Evolutionary conservation across 225 moss, liverwort and hornwort species (phyloP), one percentile per base, ranked within the genome.

Genomic region (Asterella californica): DNA sequence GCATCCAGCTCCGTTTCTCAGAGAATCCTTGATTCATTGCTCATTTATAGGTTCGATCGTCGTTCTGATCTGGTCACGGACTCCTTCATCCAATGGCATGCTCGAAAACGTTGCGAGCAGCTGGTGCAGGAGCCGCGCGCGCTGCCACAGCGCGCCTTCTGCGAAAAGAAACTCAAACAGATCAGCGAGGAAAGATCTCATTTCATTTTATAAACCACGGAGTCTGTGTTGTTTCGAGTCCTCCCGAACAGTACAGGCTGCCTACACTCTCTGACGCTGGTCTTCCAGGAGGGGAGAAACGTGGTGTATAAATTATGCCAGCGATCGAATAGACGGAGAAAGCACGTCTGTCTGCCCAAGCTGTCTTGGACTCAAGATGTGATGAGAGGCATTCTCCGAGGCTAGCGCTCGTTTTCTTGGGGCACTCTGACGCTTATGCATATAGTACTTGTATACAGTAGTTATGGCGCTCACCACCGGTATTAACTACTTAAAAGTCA

Each of bases 91-190:
- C 42, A 42, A n/a, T n/a, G n/a, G n/a, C n/a, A n/a, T n/a, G 55
- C 55, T 55, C 55, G 18, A 7, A 10, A 55, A 22, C 11, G 55
- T 55, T 60, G 7, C 59, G 52, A 12, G 52, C 52, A 12, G 14
- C 52, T 52, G 52, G 2, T 15, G 59, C 22, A 60, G 59, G 24
- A 60, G 59, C 7, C 22, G 24, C 59, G 6, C 24, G 1, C 61
- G 61, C n/a, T 61, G 61, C 61, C 61, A 25, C n/a, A n/a, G n/a
- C n/a, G 19, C 61, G 61, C 61, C 61, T 61, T 61, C 61, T 61
- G 61, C 61, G 61, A 61, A 61, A 21, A n/a, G n/a, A 61, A 27
- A 25, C n/a, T 61, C 8, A 61, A 27, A 10, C 19, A 61, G 19
- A 21, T 59, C 24, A 59, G 2, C 18, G 48, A 48, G 48, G 11